phyloP scores from a whole-genome alignment of 1,139 yeast species.

The Kurtzmaniella quercitrusa region DNA sequence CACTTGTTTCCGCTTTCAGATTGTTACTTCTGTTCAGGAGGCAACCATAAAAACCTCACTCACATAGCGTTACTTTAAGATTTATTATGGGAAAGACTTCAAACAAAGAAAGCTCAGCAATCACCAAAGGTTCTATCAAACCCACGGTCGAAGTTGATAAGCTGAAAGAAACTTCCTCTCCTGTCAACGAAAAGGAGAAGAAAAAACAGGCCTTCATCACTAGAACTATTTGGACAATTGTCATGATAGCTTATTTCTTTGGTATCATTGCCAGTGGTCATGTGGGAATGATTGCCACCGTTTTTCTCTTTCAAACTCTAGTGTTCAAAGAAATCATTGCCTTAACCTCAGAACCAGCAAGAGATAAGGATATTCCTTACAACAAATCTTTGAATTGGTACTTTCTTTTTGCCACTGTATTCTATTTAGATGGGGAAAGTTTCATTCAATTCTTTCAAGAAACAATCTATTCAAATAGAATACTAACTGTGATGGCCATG shows the following conservation, averaged over 20 bases:
- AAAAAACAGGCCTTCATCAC: slow-evolving; percentile 81
- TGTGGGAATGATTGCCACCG: slow-evolving; percentile 67
- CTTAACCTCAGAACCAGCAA: slow-evolving; percentile 79
- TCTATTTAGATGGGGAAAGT: slow-evolving; percentile 84
- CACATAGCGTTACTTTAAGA: not conserved
- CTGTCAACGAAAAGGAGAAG: slow-evolving; percentile 48
- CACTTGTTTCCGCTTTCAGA: too few relatives aligned
- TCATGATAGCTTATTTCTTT: slow-evolving; percentile 79
- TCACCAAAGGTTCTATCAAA: not conserved
- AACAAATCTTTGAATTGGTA: slow-evolving; percentile 91
- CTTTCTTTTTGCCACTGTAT: slow-evolving; percentile 72
- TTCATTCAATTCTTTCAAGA: slow-evolving; percentile 59
- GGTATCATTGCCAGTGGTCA: slow-evolving; percentile 82
- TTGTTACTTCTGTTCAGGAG: too few relatives aligned
- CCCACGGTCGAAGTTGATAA: not conserved
- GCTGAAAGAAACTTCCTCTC: not conserved
- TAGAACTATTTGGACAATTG: slow-evolving; percentile 91
- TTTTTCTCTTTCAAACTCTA: slow-evolving; percentile 69
- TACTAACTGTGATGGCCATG: slow-evolving; percentile 38
- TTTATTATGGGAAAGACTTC: not conserved
- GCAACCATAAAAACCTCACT: not conserved
- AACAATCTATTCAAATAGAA: slow-evolving; percentile 38
- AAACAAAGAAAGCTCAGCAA: not conserved
- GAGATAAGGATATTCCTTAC: slow-evolving; percentile 77
- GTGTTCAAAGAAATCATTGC: slow-evolving; percentile 90